phyloP scores from a whole-genome alignment of 1,284 basidiomycete genomes.

The Leccinum griseonigrum region DNA sequence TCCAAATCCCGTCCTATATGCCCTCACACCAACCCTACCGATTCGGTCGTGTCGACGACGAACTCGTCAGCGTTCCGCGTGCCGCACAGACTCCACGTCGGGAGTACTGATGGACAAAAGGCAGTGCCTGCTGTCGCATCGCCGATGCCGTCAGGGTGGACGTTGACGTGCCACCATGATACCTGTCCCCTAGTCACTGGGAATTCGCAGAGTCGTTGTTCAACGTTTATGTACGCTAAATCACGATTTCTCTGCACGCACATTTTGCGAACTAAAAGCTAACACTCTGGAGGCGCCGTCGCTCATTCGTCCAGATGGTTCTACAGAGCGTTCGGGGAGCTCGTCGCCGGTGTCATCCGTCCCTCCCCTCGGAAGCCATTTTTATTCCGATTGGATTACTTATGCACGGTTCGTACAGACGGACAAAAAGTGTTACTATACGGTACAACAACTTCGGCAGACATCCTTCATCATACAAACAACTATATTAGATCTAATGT shows the following conservation, averaged over 20 bases:
- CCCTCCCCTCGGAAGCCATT: constrained; percentile 44
- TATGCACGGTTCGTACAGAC: constrained; percentile 46
- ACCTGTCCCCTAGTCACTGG: too few relatives aligned
- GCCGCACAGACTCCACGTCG: constrained; percentile 60
- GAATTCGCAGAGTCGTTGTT: too few relatives aligned
- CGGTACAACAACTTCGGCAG: too few relatives aligned
- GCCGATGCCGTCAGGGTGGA: constrained; percentile 69
- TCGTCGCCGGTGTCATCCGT: constrained; percentile 66
- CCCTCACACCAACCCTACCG: constrained; percentile 55
- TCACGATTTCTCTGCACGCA: too few relatives aligned
- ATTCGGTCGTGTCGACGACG: constrained; percentile 66
- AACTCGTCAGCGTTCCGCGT: constrained; percentile 61
- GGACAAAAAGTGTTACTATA: constrained; percentile 63
- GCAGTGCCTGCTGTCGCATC: constrained; percentile 83
- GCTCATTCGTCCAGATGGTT: constrained; percentile 58
- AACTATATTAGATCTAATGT: too few relatives aligned
- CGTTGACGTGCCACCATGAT: too few relatives aligned
- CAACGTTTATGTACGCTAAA: too few relatives aligned
- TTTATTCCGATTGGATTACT: neutral
- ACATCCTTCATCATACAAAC: too few relatives aligned
- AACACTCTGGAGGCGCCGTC: constrained; percentile 59
- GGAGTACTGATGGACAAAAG: constrained; percentile 70
- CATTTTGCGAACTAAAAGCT: too few relatives aligned
- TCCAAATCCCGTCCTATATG: constrained; percentile 73
- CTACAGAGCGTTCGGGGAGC: constrained; percentile 64